These are phyloP conservation scores for Rubia tinctorum DNA, from an alignment of 305 asterid species.

Conservation along the genomic window DNA sequence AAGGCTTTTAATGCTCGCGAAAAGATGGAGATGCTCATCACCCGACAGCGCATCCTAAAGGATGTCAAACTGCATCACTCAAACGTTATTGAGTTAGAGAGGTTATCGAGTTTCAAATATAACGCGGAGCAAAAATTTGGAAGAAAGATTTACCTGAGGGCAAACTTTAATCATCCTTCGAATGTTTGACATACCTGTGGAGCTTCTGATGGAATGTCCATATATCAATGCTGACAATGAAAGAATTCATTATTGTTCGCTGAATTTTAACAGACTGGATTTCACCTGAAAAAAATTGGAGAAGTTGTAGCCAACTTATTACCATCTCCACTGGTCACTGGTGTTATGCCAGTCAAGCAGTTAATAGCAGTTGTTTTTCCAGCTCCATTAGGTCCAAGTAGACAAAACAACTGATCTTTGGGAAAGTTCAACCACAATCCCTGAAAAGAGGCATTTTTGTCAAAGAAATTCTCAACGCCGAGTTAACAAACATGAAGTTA, in stretches of 20 bases:
- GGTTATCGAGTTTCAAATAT: too few species aligned
- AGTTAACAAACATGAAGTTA: not conserved
- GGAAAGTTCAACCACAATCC: constrained; percentile 86
- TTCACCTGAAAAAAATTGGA: not conserved
- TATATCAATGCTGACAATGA: constrained; percentile 72
- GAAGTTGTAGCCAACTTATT: constrained; percentile 23
- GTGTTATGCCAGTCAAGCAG: constrained; percentile 91
- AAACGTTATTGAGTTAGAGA: too few species aligned
- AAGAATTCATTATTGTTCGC: constrained; percentile 3
- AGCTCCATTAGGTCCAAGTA: constrained; percentile 97
- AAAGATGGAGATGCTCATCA: constrained; percentile 73
- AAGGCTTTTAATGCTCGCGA: constrained; percentile 88
- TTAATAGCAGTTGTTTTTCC: constrained; percentile 87
- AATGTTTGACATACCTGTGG: constrained; percentile 72
- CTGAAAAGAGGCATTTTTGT: too few species aligned
- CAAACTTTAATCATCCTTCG: constrained; percentile 89
- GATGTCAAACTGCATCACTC: constrained; percentile 95
- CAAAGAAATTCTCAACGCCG: not conserved
- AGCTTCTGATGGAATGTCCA: constrained; percentile 72
- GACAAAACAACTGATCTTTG: constrained; percentile 88
- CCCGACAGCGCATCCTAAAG: constrained; percentile 92
- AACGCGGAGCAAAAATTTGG: too few species aligned
- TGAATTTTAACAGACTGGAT: not conserved
- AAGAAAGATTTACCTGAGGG: constrained; percentile 59
- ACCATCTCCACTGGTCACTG: constrained; percentile 94